Conservation (phyloP, 192 early-diverging fungal species). For the Ambispora gerdemannii region DNA sequence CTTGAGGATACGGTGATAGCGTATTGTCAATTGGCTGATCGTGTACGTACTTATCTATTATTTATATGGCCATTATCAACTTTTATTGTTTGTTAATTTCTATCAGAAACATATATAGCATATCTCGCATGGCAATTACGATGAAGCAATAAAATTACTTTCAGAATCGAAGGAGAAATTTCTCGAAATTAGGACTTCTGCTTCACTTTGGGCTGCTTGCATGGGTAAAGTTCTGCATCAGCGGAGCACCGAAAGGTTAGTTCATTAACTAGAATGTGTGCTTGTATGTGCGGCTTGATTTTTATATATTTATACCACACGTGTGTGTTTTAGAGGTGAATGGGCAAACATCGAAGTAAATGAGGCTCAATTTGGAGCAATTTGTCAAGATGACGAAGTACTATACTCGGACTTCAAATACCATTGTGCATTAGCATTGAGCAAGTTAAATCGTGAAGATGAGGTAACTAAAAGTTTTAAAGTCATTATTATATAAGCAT, state of each 20-base stretch:
- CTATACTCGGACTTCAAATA: constrained; percentile 20
- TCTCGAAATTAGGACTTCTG: constrained; percentile 2
- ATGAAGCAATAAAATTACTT: constrained; percentile 17
- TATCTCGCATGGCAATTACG: constrained; percentile 22
- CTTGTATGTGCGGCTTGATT: too few species aligned
- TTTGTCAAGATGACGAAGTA: constrained; percentile 24
- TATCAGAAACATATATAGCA: constrained; percentile 4
- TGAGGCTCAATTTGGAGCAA: constrained; percentile 21
- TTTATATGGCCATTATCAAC: too few species aligned
- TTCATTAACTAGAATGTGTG: too few species aligned
- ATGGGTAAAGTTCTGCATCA: constrained; percentile 22
- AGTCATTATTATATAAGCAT: neutral
- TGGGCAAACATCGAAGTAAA: constrained; percentile 13
- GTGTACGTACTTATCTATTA: neutral
- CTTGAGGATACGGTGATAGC: constrained; percentile 21
- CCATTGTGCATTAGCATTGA: constrained; percentile 10
- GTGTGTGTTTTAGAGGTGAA: constrained; percentile 9
- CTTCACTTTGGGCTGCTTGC: constrained; percentile 16
- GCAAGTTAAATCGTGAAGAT: constrained; percentile 1
- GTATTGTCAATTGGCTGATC: constrained; percentile 27
- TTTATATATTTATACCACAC: too few species aligned
- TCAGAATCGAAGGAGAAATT: constrained; percentile 6
- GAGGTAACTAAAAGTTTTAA: neutral
- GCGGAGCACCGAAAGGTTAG: constrained; percentile 23
- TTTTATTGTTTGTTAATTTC: too few species aligned